phyloP scores from a whole-genome alignment of 495 filamentous ascomycete species.

The Podospora australis region DNA sequence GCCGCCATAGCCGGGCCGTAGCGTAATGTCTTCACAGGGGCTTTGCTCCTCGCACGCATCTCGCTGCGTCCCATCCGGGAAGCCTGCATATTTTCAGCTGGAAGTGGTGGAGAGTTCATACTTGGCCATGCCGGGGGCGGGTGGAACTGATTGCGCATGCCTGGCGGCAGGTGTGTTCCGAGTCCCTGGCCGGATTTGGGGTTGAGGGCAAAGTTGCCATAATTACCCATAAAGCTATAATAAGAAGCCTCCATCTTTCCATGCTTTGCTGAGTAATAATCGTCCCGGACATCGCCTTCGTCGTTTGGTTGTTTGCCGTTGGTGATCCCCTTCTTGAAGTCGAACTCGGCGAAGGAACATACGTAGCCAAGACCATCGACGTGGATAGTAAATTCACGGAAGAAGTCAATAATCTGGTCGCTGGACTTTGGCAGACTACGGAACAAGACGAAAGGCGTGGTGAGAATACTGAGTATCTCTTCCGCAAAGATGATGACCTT shows the following conservation, averaged over 20 bases:
- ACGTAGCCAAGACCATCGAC: constrained; percentile 94
- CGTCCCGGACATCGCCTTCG: constrained; percentile 62
- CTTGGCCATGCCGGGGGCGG: constrained; percentile 74
- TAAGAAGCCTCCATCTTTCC: constrained; percentile 96
- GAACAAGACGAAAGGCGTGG: constrained; percentile 85
- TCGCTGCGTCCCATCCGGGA: constrained; percentile 43
- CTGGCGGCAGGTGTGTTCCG: constrained; percentile 42
- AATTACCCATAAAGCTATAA: constrained; percentile 87
- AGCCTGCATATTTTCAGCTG: constrained; percentile 48
- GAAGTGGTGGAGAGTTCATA: constrained; percentile 55
- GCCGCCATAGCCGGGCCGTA: constrained; percentile 30
- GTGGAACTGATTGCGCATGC: constrained; percentile 57
- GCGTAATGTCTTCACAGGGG: constrained; percentile 16
- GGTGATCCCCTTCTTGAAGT: constrained; percentile 79
- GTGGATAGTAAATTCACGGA: constrained; percentile 93
- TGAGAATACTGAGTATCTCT: constrained; percentile 84
- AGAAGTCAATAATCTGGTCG: constrained; percentile 94
- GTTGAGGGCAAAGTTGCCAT: constrained; percentile 71
- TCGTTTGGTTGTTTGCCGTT: constrained; percentile 33
- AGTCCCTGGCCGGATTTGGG: constrained; percentile 48
- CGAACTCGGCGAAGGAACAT: constrained; percentile 96
- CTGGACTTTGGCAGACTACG: constrained; percentile 81
- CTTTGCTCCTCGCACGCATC: constrained; percentile 19
- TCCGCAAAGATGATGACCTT: constrained; percentile 87
- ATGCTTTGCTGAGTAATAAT: constrained; percentile 91